These are phyloP conservation scores for Dioscorea cayenensis DNA, from an alignment of 116 monocot genomes.

Conservation along the genomic window DNA sequence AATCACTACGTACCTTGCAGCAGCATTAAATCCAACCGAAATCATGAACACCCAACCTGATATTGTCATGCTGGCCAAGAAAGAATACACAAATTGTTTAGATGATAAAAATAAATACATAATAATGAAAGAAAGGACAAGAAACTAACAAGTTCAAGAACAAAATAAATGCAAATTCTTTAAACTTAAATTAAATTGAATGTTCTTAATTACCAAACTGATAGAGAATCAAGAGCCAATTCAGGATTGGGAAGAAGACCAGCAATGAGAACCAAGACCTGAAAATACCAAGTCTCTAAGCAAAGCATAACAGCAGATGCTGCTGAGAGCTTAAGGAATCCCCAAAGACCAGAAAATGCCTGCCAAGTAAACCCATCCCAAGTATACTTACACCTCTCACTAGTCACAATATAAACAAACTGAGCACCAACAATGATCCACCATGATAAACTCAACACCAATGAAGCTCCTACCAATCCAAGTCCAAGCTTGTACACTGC, in stretches of 20 bases:
- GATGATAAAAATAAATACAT: conserved; percentile 1
- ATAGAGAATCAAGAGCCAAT: conserved; percentile 32
- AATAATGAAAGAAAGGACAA: not conserved
- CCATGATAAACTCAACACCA: conserved; percentile 49
- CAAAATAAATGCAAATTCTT: too few relatives aligned
- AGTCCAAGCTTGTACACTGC: conserved; percentile 24
- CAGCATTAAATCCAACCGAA: conserved; percentile 38
- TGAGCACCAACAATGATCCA: conserved; percentile 41
- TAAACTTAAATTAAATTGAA: not conserved
- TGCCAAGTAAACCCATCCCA: conserved; percentile 47
- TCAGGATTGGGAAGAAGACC: conserved; percentile 41
- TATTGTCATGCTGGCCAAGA: conserved; percentile 33
- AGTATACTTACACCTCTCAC: conserved; percentile 26
- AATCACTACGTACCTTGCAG: conserved; percentile 15
- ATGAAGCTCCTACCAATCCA: conserved; percentile 49
- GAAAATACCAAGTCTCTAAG: conserved; percentile 60
- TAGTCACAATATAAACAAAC: conserved; percentile 35
- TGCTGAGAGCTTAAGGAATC: conserved; percentile 41
- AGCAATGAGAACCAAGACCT: conserved; percentile 45
- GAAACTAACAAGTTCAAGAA: too few relatives aligned
- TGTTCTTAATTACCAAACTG: conserved; percentile 39
- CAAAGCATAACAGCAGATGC: conserved; percentile 57
- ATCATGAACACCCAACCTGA: conserved; percentile 30
- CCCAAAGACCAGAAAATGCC: conserved; percentile 33
- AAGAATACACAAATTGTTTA: too few relatives aligned